A percentile compares a stretch with the other conserved stretches of the same genome.
Evolutionary conservation across 164 flowering plant genomes (phyloP).

Genomic region (Nelumbo lutea): DNA sequence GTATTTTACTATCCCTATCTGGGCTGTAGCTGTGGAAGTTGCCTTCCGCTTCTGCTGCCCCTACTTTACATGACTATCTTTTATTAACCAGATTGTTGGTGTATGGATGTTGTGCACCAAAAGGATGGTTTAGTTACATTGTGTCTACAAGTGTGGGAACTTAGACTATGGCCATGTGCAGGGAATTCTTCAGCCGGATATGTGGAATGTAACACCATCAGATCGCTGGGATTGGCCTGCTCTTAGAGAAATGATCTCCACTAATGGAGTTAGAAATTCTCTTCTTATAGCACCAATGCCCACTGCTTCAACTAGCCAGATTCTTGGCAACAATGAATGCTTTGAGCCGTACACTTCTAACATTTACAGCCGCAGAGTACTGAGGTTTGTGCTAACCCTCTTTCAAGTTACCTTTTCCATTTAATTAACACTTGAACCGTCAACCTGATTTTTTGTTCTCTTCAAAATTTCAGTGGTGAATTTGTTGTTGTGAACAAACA

Average conservation of each 20-base stretch:
- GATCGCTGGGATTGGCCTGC: slow-evolving; percentile 82
- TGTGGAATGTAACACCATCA: slow-evolving; percentile 91
- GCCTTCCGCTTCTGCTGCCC: no score
- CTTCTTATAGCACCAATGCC: slow-evolving; percentile 98
- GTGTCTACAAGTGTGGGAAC: neutral
- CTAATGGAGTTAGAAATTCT: slow-evolving; percentile 83
- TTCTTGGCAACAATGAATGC: slow-evolving; percentile 97
- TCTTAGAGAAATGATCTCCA: slow-evolving; percentile 55
- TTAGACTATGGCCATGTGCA: slow-evolving; percentile 25
- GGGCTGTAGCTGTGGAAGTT: no score
- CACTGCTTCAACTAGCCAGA: slow-evolving; percentile 98
- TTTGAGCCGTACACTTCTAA: slow-evolving; percentile 99
- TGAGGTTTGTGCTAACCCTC: slow-evolving; percentile 45
- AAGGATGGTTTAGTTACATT: no score
- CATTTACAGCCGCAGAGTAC: slow-evolving; percentile 87
- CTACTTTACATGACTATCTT: no score
- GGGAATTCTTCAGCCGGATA: slow-evolving; percentile 91
- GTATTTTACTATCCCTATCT: no score
- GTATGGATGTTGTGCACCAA: no score
- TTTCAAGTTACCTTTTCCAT: neutral
- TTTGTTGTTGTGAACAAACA: slow-evolving; percentile 98
- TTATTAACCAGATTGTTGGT: no score
- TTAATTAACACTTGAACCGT: neutral
- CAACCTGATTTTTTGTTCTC: neutral
- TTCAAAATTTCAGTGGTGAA: slow-evolving; percentile 63